Conservation (phyloP, 352 stramenopile genomes). For the Blastocystis sp. region DNA sequence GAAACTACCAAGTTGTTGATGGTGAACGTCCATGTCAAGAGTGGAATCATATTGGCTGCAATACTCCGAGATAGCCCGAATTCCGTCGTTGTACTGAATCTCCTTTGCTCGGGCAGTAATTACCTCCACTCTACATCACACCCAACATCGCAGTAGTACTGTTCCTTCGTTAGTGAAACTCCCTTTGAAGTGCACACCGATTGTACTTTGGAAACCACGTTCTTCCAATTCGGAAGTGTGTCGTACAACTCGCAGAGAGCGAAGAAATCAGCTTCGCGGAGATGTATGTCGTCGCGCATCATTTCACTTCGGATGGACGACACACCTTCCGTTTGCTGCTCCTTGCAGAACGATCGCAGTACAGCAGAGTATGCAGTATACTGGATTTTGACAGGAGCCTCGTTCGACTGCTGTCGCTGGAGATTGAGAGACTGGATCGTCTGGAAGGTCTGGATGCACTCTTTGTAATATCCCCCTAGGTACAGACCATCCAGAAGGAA, state of each 20-base stretch:
- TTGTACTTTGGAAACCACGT: not conserved
- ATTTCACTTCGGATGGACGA: not conserved
- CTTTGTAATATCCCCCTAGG: slow-evolving; percentile 17
- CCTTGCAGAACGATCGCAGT: slow-evolving; percentile 17
- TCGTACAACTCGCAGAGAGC: not conserved
- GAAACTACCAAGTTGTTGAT: not conserved
- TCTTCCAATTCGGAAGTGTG: not conserved
- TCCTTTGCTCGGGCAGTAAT: slow-evolving; percentile 30
- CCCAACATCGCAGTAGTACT: not conserved
- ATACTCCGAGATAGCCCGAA: not conserved
- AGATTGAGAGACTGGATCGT: not conserved
- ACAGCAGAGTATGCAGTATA: not conserved
- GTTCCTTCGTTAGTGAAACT: not conserved
- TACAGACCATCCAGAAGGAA: slow-evolving; percentile 15
- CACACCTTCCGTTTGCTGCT: not conserved
- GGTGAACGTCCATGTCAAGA: not conserved
- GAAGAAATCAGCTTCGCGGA: not conserved
- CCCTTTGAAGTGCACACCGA: not conserved
- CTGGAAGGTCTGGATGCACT: slow-evolving; percentile 14
- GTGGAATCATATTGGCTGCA: slow-evolving; percentile 13
- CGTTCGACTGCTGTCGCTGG: not conserved
- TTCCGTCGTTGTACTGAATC: not conserved
- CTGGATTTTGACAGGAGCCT: not conserved
- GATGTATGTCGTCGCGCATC: not conserved
- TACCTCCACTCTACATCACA: not conserved